These are phyloP conservation scores for Hyphopichia pseudoburtonii DNA, from an alignment of 1,139 yeast genomes.

Conservation along the genomic window DNA sequence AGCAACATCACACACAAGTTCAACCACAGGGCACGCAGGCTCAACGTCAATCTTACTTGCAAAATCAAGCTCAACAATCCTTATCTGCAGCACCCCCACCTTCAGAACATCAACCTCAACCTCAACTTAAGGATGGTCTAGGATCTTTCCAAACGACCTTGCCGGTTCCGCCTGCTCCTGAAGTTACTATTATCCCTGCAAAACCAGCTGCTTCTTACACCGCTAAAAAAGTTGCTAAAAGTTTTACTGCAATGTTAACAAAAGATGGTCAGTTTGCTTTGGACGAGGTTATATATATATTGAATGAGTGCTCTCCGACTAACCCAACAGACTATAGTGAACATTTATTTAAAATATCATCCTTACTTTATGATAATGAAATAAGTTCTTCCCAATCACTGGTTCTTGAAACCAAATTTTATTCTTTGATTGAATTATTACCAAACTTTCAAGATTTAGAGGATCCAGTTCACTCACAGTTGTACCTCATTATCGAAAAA, in stretches of 20 bases:
- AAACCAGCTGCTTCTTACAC: constrained; percentile 3
- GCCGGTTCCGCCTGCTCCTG: no score
- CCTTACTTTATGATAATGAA: constrained; percentile 25
- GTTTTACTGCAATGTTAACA: constrained; percentile 3
- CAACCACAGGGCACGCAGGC: no score
- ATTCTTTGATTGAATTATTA: constrained; percentile 25
- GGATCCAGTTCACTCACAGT: constrained; percentile 32
- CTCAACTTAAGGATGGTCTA: no score
- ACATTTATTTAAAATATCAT: constrained; percentile 34
- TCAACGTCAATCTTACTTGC: no score
- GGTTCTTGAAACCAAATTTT: constrained; percentile 24
- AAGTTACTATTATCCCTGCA: constrained; percentile 4
- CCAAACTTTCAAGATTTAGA: constrained; percentile 20
- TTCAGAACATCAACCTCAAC: no score
- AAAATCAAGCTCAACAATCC: no score
- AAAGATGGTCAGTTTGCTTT: constrained; percentile 12
- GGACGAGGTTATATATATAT: constrained; percentile 29
- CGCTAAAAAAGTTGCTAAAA: neutral
- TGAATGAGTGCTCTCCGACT: constrained; percentile 29
- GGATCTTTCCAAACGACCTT: no score
- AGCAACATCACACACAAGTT: no score
- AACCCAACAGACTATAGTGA: constrained; percentile 38
- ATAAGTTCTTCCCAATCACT: constrained; percentile 12
- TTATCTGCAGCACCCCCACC: no score
- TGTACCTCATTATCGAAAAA: constrained; percentile 36